Percentiles rank a stretch among this genome's conserved stretches.
These are phyloP conservation scores for Citrullus colocynthis DNA, from an alignment of 306 rosid species.

Conservation along the genomic window DNA sequence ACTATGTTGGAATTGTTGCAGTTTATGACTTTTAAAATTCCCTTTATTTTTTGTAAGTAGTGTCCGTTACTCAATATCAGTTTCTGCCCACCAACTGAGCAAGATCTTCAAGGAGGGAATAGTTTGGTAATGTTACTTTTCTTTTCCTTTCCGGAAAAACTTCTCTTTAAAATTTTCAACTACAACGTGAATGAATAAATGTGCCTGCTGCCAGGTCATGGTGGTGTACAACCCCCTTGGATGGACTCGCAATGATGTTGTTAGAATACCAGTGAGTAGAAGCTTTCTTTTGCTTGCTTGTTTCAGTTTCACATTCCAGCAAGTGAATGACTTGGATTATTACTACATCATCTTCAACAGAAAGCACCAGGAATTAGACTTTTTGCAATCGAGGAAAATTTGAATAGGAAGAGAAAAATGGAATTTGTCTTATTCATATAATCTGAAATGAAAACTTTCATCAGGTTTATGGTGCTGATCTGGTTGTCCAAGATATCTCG, in stretches of 20 bases:
- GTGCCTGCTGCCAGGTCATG: constrained; percentile 34
- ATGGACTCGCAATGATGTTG: constrained; percentile 65
- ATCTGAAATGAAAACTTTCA: constrained; percentile 17
- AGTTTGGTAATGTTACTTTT: constrained; percentile 51
- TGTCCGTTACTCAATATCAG: constrained; percentile 84
- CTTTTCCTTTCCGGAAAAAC: background rate
- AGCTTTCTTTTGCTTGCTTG: background rate
- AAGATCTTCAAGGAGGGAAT: constrained; percentile 35
- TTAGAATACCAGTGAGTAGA: constrained; percentile 68
- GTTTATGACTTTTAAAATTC: background rate
- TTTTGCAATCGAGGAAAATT: background rate
- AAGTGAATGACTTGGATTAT: background rate
- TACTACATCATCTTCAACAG: background rate
- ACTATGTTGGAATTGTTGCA: background rate
- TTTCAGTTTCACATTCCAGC: background rate
- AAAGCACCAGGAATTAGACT: background rate
- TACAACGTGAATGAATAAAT: background rate
- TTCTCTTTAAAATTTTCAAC: background rate
- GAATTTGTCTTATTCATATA: background rate
- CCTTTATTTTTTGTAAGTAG: constrained; percentile 24
- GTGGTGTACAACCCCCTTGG: constrained; percentile 89
- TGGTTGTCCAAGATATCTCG: constrained; percentile 55
- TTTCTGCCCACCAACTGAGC: constrained; percentile 78
- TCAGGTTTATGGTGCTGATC: constrained; percentile 65
- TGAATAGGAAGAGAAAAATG: background rate